These are phyloP conservation scores for Termitomyces sp. DNA, from an alignment of 768 basidiomycete species.

Conservation along the genomic window DNA sequence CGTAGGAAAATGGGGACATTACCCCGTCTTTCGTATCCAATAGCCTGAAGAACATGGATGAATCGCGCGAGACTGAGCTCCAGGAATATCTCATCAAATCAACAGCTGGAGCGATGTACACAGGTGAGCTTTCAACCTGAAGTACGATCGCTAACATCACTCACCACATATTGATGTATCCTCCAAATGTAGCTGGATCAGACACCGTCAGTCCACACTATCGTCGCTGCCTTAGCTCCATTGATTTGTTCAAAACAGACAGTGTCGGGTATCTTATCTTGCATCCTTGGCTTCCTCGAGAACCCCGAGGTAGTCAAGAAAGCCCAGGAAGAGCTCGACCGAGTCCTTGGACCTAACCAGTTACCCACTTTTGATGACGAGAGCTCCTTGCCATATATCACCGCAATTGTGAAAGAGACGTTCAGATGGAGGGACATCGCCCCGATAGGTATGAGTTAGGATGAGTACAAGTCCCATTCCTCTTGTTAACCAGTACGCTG, in stretches of 20 bases:
- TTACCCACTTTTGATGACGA: conserved; percentile 26
- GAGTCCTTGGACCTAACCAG: conserved; percentile 19
- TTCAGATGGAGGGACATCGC: conserved; percentile 22
- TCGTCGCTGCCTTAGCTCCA: too few species aligned
- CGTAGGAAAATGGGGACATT: conserved; percentile 15
- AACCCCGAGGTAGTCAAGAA: conserved; percentile 20
- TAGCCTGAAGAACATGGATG: conserved; percentile 15
- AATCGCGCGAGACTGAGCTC: conserved; percentile 5
- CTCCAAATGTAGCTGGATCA: conserved; percentile 15
- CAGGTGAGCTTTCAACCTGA: conserved; percentile 10
- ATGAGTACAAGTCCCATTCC: background rate
- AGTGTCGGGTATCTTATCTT: conserved; percentile 15
- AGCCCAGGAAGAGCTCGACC: conserved; percentile 27
- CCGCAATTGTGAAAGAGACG: conserved; percentile 26
- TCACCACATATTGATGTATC: fast-evolving
- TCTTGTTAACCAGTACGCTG: background rate
- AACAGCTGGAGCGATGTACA: conserved; percentile 20
- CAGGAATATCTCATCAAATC: conserved; percentile 16
- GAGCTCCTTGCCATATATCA: conserved; percentile 23
- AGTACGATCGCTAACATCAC: too few species aligned
- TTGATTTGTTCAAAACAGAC: conserved; percentile 14
- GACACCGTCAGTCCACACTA: conserved; percentile 17
- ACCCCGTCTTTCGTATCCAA: conserved; percentile 17
- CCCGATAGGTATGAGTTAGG: conserved; percentile 15
- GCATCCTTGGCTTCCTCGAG: conserved; percentile 24